Base-by-base conservation (phyloP, 2,329 filamentous ascomycete species). In the Tolypocladium sp. region DNA sequence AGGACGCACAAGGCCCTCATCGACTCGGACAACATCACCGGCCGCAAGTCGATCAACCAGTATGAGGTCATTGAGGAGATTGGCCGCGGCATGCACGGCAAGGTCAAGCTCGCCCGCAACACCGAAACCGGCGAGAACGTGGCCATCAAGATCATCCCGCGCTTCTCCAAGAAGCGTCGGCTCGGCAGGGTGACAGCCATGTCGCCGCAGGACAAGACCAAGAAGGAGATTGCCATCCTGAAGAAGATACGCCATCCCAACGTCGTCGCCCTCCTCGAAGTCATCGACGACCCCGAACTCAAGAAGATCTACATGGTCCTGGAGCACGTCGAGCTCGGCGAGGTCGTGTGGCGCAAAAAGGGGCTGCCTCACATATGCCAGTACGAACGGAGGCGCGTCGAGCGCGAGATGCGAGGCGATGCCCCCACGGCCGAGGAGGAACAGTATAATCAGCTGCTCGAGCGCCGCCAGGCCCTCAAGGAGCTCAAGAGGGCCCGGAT, bases 231-330 rank as follows among this genome's bases (percentile, higher is more conserved):
- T 63, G 94, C 94, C 70, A 97, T 99, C 60, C 80, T 99, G 67
- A 99, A 99, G 74, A 99, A 99, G 78, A 96, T 96, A 58, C 88
- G 93, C 37, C 94, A 99, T 73, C 88, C 91, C n/a, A 97, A 99
- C 69, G 91, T 99, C 46, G 94, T 99, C 63, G 92, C 91, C 67
- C 80, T 99, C 44, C 83, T 97, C 63, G 94, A 99, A 76, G 92
- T 99, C 68, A 97, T 99, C 67, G 94, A 99, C 71, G 94, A 99
- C 71, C 93, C 93, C 2, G 91, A 92, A 68, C 85, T 92, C 60
- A 94, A 95, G 77, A 99, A 99, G 76, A 96, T 99, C 62, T 99
- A 99, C 76, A 93, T 99, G 76, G 91, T 97, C 25, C 82, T 99
- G 51, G 94, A 99, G 73, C 93, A 93, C 73, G 92, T 97, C 59